Conservation (phyloP, 805 yeast species). For the Metschnikowia cubensis region DNA sequence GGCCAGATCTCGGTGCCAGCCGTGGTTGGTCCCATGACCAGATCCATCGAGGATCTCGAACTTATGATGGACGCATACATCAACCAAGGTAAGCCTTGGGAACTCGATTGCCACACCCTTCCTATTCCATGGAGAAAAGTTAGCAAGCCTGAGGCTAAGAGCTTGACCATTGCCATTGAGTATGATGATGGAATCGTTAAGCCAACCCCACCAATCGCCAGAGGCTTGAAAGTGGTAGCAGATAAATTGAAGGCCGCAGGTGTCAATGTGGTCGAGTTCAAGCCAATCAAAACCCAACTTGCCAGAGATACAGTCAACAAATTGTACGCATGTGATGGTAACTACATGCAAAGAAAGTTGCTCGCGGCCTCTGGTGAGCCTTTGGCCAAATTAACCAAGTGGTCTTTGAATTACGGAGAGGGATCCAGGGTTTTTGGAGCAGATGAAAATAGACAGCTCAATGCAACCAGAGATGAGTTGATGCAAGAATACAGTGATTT, state of each 20-base stretch:
- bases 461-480: constrained; percentile 52
- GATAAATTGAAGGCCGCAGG: constrained; percentile 57
- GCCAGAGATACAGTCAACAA: constrained; percentile 56
- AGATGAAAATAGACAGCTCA: constrained; percentile 53
- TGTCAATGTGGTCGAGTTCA: constrained; percentile 51
- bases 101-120: constrained; percentile 42
- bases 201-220: constrained; percentile 61
- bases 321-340: constrained; percentile 68
- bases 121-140: constrained; percentile 55
- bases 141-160: constrained; percentile 32
- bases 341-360: constrained; percentile 48
- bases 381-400: constrained; percentile 56
- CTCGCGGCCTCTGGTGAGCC: constrained; percentile 68
- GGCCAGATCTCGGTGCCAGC: constrained; percentile 67
- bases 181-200: constrained; percentile 62
- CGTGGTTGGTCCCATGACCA: constrained; percentile 66
- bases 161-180: constrained; percentile 57
- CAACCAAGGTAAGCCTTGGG: constrained; percentile 65
- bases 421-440: constrained; percentile 48
- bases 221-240: constrained; percentile 50
- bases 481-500: constrained; percentile 54
- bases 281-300: constrained; percentile 54
- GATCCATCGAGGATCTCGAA: constrained; percentile 63
- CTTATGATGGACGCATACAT: constrained; percentile 60
- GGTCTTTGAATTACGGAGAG: constrained; percentile 54